Evolutionary conservation across 306 rosid genomes (phyloP).

Genomic region (Fagus crenata): DNA sequence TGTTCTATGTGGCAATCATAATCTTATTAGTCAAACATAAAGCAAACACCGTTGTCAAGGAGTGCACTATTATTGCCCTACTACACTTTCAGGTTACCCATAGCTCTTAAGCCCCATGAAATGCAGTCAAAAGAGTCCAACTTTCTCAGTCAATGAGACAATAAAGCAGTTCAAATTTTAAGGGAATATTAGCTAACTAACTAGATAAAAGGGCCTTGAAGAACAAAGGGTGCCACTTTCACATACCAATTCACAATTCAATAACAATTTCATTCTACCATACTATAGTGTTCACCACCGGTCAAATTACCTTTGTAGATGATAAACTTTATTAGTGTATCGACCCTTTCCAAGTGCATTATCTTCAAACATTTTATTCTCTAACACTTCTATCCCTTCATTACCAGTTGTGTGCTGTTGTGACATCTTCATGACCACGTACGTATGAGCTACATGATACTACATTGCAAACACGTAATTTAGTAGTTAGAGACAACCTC

Average conservation of each 20-base stretch:
- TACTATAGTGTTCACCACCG: background rate
- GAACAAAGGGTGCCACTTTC: background rate
- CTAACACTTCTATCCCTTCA: slow-evolving; percentile 48
- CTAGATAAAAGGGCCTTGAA: background rate
- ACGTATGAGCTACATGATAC: slow-evolving; percentile 47
- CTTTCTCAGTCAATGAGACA: background rate
- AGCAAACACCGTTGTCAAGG: background rate
- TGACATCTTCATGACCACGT: slow-evolving; percentile 49
- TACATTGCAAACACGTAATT: slow-evolving; percentile 16
- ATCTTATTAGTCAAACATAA: background rate
- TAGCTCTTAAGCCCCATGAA: background rate
- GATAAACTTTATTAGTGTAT: slow-evolving; percentile 43
- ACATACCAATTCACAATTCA: background rate
- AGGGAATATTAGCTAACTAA: background rate
- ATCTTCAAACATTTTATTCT: slow-evolving; percentile 40
- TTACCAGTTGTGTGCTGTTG: slow-evolving; percentile 40
- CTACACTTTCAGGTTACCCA: background rate
- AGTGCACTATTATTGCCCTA: background rate
- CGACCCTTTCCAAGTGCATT: slow-evolving; percentile 45
- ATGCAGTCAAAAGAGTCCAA: background rate
- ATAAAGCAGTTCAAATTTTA: background rate
- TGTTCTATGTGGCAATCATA: background rate
- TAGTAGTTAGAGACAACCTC: background rate
- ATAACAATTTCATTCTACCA: background rate
- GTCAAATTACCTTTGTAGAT: slow-evolving; percentile 42